phyloP scores from a whole-genome alignment of 2,329 filamentous ascomycete genomes.

The Pestalotiopsis sp. region DNA sequence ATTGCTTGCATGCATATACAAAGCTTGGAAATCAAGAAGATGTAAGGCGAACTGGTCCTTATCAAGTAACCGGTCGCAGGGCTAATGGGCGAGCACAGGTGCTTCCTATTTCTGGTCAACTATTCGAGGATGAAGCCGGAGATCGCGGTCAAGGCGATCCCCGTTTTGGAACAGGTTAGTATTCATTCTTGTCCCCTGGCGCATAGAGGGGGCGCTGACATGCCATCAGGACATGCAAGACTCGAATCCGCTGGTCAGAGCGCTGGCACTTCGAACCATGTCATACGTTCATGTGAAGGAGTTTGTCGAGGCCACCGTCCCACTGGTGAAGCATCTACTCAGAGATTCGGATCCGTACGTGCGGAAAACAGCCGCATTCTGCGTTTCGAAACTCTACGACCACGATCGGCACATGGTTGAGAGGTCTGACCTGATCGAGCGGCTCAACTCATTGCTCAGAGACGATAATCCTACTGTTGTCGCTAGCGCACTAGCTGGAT shows the following conservation, averaged over 20 bases:
- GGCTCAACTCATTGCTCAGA: constrained; percentile 82
- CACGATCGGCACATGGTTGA: constrained; percentile 92
- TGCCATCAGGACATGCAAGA: constrained; percentile 81
- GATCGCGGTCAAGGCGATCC: constrained; percentile 88
- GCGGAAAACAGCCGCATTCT: constrained; percentile 94
- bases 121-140: constrained; percentile 95
- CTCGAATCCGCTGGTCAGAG: constrained; percentile 85
- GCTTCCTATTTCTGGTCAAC: constrained; percentile 95
- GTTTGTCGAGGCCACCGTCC: constrained; percentile 88
- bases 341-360: constrained; percentile 92
- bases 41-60: constrained; percentile 54
- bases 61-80: constrained; percentile 14
- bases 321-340: constrained; percentile 79
- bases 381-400: constrained; percentile 96
- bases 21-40: constrained; percentile 98
- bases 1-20: constrained; percentile 93
- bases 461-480: constrained; percentile 98
- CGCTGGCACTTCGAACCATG: constrained; percentile 89
- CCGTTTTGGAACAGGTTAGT: constrained; percentile 74
- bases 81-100: constrained; percentile 60
- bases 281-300: constrained; percentile 97
- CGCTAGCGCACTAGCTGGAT: constrained; percentile 82
- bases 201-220: constrained; percentile 17
- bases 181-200: neutral
- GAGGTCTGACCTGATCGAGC: constrained; percentile 85